A percentile compares a stretch with the other conserved stretches of the same genome.
These are phyloP conservation scores for Colletotrichum incanum DNA, from an alignment of 2,329 filamentous ascomycete species.

Conservation along the genomic window DNA sequence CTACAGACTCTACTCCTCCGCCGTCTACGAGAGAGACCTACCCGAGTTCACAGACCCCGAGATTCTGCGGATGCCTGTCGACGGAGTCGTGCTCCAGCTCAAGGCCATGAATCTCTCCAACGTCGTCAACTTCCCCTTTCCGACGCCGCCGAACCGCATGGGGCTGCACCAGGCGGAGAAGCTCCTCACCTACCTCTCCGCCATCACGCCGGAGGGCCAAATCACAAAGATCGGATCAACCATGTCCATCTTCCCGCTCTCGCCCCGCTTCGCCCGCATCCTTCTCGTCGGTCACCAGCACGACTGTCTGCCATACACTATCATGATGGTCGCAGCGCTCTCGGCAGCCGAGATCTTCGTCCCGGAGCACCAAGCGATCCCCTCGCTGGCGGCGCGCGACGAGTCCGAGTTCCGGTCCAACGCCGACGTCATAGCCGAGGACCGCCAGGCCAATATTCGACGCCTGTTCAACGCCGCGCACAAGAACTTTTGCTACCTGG, in stretches of 20 bases:
- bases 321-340: conserved; percentile 89
- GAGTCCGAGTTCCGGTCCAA: conserved; percentile 71
- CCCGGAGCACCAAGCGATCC: conserved; percentile 83
- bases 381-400: conserved; percentile 65
- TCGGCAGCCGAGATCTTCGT: conserved; percentile 92
- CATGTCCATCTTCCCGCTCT: conserved; percentile 90
- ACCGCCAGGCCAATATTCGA: conserved; percentile 75
- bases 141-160: conserved; percentile 85
- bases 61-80: conserved; percentile 90
- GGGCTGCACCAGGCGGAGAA: conserved; percentile 88
- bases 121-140: conserved; percentile 95
- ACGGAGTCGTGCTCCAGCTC: conserved; percentile 92
- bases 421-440: conserved; percentile 80
- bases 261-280: conserved; percentile 92
- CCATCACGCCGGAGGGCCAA: conserved; percentile 79
- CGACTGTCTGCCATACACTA: conserved; percentile 86
- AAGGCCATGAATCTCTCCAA: conserved; percentile 95
- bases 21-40: conserved; percentile 93
- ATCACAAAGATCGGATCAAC: conserved; percentile 86
- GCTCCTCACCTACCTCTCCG: conserved; percentile 87
- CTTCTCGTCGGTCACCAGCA: conserved; percentile 89
- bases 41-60: conserved; percentile 89
- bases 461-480: conserved; percentile 79
- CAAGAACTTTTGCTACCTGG: conserved; percentile 83
- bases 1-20: conserved; percentile 94